A percentile compares a stretch with the other conserved stretches of the same genome.
Evolutionary conservation across 208 protist genomes (phyloP).

Genomic region (Crithidia mellificae): DNA sequence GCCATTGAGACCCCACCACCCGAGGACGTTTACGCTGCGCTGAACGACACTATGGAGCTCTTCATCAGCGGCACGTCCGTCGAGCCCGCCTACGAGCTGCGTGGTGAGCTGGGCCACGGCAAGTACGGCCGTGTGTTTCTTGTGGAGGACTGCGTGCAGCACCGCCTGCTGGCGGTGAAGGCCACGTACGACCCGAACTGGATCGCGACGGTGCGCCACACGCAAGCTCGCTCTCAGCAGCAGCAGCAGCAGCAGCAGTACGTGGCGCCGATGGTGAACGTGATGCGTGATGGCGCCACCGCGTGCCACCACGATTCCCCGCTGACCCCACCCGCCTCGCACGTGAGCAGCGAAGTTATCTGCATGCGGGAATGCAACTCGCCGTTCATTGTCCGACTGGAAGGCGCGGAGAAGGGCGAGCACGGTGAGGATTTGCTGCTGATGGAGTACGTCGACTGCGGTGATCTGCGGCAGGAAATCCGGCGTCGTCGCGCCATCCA

Average conservation of each 20-base stretch:
- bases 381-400: conserved; percentile 28
- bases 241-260: conserved; percentile 26
- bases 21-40: background rate
- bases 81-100: conserved; percentile 23
- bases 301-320: background rate
- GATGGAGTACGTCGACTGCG: conserved; percentile 75
- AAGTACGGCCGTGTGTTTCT: conserved; percentile 32
- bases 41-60: conserved; percentile 12
- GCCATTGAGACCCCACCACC: background rate
- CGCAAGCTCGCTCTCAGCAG: conserved; percentile 5
- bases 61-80: conserved; percentile 14
- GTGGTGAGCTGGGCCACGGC: conserved; percentile 29
- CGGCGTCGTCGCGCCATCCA: conserved; percentile 31
- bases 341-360: conserved; percentile 33
- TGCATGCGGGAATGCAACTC: conserved; percentile 39
- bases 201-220: conserved; percentile 18
- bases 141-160: conserved; percentile 28
- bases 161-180: conserved; percentile 30
- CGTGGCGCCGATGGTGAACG: conserved; percentile 6
- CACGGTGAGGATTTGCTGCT: conserved; percentile 57
- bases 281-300: background rate
- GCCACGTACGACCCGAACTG: conserved; percentile 27
- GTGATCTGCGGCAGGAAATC: conserved; percentile 67
- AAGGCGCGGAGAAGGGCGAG: conserved; percentile 26
- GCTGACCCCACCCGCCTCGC: background rate